A percentile compares a stretch with the other conserved stretches of the same genome.
Conservation (phyloP, 495 filamentous ascomycete species). For the Aspergillus cavernicola region DNA sequence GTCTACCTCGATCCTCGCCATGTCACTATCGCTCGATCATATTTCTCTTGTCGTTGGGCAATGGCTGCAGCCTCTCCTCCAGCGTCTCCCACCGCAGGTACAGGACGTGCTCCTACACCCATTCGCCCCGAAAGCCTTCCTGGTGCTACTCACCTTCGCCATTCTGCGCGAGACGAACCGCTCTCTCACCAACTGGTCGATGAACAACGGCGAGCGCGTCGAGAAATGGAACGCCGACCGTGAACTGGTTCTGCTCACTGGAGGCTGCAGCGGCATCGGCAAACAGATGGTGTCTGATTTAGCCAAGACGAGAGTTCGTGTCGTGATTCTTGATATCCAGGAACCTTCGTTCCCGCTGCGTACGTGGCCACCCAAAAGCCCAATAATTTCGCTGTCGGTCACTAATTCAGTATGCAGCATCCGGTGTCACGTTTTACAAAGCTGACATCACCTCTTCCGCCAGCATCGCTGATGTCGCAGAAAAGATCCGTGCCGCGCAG, state of each 20-base stretch:
- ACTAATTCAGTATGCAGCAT: conserved; percentile 13
- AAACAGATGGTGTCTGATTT: conserved; percentile 46
- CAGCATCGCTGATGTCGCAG: conserved; percentile 40
- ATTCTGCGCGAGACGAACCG: conserved; percentile 40
- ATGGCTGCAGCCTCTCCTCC: conserved; percentile 28
- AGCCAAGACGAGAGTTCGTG: conserved; percentile 41
- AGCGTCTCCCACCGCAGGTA: conserved; percentile 25
- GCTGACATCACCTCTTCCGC: conserved; percentile 52
- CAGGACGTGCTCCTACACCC: conserved; percentile 28
- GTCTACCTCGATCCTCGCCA: conserved; percentile 6
- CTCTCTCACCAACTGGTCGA: conserved; percentile 34
- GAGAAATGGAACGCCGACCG: conserved; percentile 39
- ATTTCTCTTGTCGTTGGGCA: conserved; percentile 25
- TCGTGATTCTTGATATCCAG: conserved; percentile 50
- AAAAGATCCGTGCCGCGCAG: conserved; percentile 41
- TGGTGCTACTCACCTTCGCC: conserved; percentile 29
- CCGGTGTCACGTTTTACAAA: conserved; percentile 43
- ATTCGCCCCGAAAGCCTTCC: conserved; percentile 28
- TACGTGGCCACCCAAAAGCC: conserved; percentile 6
- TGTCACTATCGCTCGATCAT: conserved; percentile 20
- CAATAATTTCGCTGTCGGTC: not conserved
- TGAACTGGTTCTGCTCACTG: conserved; percentile 57
- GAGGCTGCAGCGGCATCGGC: conserved; percentile 57
- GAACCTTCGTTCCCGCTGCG: conserved; percentile 33
- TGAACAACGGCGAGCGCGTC: conserved; percentile 48